Base-by-base conservation (phyloP, 2,329 filamentous ascomycete species). In the Leptodontidium sp. region DNA sequence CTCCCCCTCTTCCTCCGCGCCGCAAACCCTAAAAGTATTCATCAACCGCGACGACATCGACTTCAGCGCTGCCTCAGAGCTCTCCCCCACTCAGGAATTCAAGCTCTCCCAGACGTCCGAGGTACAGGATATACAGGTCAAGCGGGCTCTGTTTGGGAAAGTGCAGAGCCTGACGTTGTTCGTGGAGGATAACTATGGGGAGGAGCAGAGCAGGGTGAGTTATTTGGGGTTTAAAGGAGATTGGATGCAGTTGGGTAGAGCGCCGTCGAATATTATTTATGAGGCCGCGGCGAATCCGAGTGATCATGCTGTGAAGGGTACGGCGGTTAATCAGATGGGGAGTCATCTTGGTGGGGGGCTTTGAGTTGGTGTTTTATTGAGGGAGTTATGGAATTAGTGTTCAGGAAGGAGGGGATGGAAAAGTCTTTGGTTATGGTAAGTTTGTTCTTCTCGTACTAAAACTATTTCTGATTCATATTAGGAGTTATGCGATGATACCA, bases 211-310 rank as follows among this genome's bases (percentile, higher is more conserved):
- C 55, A 86, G 89, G 61, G 79, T 98, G 1, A 90, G 85, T 70
- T 99, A 98, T 81, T 72, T 98, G 67, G 96, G 93, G 0, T 98
- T 99, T 84, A 94, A 93, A 81, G 96, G 96, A 29, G 93, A 97
- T 81, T 98, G 93, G 86, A 96, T 96, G 87, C 89, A 90, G 78
- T 81, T 97, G 77, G 96, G 91, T 58, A 86, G 91, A 66, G 93
- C 95, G 78, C 94, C 96, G 0, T 84, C 91, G 7, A 93, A 91
- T 74, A 95, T 98, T 75, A 77, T 97, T 70, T 99, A 98, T 80
- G 96, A 99, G 85, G 92, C 94, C 21, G 95, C 95, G 32, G 91
- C 96, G 45, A 97, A 98, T 79, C 96, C 95, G 14, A 88, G 83
- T 58, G 96, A 99, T 82, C 96, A 99, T 82, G 88, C 86, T 81